phyloP scores from a whole-genome alignment of 140 eudicot species.

The Erigeron philadelphicus region DNA sequence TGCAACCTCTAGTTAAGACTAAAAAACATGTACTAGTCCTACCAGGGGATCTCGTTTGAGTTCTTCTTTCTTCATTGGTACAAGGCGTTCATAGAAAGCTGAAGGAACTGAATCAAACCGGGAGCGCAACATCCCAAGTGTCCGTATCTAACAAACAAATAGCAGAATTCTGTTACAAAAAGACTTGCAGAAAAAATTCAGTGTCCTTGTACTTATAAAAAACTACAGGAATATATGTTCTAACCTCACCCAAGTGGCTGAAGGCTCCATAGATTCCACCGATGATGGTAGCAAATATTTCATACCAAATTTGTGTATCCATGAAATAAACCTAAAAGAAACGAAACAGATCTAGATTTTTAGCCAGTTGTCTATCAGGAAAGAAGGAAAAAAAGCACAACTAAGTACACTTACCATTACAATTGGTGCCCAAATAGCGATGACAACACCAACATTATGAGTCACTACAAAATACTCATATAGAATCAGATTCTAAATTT shows the following conservation, averaged over 20 bases:
- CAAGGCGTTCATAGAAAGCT: constrained; percentile 88
- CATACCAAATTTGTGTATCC: constrained; percentile 99
- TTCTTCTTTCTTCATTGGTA: constrained; percentile 56
- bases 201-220: not conserved
- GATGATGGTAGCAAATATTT: constrained; percentile 69
- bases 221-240: constrained; percentile 12
- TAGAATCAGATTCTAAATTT: constrained; percentile 15
- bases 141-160: constrained; percentile 59
- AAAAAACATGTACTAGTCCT: constrained; percentile 20
- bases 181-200: not conserved
- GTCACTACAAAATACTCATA: constrained; percentile 48
- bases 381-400: not conserved
- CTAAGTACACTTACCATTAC: constrained; percentile 56
- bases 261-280: constrained; percentile 98
- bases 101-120: constrained; percentile 85
- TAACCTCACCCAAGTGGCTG: constrained; percentile 99
- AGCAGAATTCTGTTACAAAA: constrained; percentile 16
- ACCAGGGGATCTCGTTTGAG: constrained; percentile 43
- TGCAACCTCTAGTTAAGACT: not conserved
- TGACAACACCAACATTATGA: constrained; percentile 69
- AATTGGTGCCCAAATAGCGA: constrained; percentile 92
- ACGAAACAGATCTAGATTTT: constrained; percentile 15
- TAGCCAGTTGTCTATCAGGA: constrained; percentile 12
- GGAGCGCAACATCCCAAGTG: constrained; percentile 97
- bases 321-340: constrained; percentile 70